Percentiles rank a stretch among this genome's conserved stretches.
Evolutionary conservation across 176 grass and related monocot species (phyloP).

Genomic region (Raddia distichophylla): DNA sequence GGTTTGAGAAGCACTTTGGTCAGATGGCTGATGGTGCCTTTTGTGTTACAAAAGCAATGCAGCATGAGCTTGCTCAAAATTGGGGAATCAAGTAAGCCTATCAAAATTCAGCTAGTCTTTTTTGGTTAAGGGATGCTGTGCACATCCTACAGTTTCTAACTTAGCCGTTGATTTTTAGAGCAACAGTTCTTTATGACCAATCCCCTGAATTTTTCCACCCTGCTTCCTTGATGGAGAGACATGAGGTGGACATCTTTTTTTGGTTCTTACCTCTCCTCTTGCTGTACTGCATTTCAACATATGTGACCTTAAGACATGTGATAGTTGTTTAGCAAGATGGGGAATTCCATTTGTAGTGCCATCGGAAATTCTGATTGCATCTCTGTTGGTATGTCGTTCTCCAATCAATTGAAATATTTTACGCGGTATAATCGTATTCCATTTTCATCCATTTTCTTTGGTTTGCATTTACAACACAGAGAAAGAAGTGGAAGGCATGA

Average conservation of each 20-base stretch:
- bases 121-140: neutral
- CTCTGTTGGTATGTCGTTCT: conserved; percentile 64
- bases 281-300: conserved; percentile 34
- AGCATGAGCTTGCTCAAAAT: conserved; percentile 96
- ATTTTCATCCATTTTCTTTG: conserved; percentile 12
- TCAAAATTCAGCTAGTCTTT: conserved; percentile 18
- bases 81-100: conserved; percentile 84
- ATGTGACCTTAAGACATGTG: conserved; percentile 40
- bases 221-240: conserved; percentile 75
- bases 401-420: conserved; percentile 32
- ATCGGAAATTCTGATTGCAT: conserved; percentile 75
- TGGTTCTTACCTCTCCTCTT: neutral
- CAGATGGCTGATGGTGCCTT: conserved; percentile 80
- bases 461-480: conserved; percentile 43
- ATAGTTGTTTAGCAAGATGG: conserved; percentile 91
- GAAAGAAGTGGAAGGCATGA: conserved; percentile 42
- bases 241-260: conserved; percentile 61
- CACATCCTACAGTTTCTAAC: conserved; percentile 28
- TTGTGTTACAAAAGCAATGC: conserved; percentile 97
- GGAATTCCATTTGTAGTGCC: conserved; percentile 59
- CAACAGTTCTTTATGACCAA: conserved; percentile 94
- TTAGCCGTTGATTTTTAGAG: conserved; percentile 52
- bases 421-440: conserved; percentile 28
- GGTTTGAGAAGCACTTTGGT: conserved; percentile 94
- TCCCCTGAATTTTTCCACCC: conserved; percentile 97